These are phyloP conservation scores for Lepiota venenata DNA, from an alignment of 768 basidiomycete genomes.

Conservation along the genomic window DNA sequence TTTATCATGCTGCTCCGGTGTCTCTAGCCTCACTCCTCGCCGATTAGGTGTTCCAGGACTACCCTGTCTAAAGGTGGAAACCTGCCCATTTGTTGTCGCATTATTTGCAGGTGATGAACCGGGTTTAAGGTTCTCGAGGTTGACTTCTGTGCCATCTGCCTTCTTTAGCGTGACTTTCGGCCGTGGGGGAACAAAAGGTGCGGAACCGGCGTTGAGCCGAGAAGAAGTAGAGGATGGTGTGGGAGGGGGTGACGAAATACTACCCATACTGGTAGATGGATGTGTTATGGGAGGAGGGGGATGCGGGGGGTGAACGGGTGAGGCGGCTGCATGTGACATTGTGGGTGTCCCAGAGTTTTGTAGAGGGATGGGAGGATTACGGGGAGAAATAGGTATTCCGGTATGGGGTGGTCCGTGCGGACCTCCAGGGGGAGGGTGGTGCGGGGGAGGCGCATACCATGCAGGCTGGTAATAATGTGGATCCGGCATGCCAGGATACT, in stretches of 20 bases:
- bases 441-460: conserved; percentile 46
- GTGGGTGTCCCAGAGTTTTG: conserved; percentile 70
- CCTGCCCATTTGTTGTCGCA: conserved; percentile 28
- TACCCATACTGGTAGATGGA: conserved; percentile 41
- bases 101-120: conserved; percentile 37
- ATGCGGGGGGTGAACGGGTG: conserved; percentile 39
- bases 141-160: conserved; percentile 62
- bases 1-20: conserved; percentile 40
- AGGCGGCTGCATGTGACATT: conserved; percentile 52
- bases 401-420: conserved; percentile 46
- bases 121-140: conserved; percentile 50
- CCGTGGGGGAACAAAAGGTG: conserved; percentile 58
- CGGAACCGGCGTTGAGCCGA: conserved; percentile 61
- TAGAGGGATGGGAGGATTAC: conserved; percentile 50
- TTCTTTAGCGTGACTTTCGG: conserved; percentile 57
- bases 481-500: conserved; percentile 43
- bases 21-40: conserved; percentile 61
- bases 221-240: conserved; percentile 55
- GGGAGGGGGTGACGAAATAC: conserved; percentile 62
- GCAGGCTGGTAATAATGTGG: conserved; percentile 40
- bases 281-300: conserved; percentile 47
- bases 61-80: conserved; percentile 30
- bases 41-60: conserved; percentile 37
- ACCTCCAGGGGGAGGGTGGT: conserved; percentile 46
- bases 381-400: conserved; percentile 66